Base-by-base conservation (phyloP, 805 yeast species). In the Myxozyma vanderwaltii region DNA sequence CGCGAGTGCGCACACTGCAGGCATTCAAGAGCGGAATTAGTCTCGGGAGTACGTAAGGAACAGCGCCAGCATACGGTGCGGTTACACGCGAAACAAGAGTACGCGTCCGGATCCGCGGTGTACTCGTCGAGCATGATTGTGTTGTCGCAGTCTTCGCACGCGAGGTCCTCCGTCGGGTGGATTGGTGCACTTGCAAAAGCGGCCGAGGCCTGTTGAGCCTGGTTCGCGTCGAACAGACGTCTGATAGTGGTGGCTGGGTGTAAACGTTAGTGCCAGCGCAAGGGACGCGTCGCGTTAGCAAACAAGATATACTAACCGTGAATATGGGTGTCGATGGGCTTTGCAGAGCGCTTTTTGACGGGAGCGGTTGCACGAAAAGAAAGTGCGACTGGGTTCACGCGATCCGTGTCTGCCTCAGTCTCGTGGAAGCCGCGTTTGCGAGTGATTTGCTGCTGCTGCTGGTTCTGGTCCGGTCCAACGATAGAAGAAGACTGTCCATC, bases 371-470 rank as follows among this genome's bases (percentile, higher is more conserved):
- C 48, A 15, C 48, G 53, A 23, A 24, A 17, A 6, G 51, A 13
- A 27, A 40, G 31, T 19, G 49, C 38, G 38, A 10, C 39, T 17
- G 50, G 33, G 17, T 29, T 24, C 19, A 29, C 29, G 48, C 46
- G 48, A 24, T 40, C 46, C 13, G 23, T 6, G 23, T 21, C 29
- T 19, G 41, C 50, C 36, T 41, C 47, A 21, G 45, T 17, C 39
- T 44, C 56, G 41, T 51, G 47, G 24, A 81, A 75, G 0, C 84
- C 73, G 47, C 83, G 75, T 63, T 81, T 57, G 48, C 81, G 75
- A 19, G 52, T 36, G 81, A 73, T 31, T 27, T 36, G 54, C 39
- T 38, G 54, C 46, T 38, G 46, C 26, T 49, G 45, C 26, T 8
- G 40, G 21, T 47, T 41, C 33, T 21, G 43, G 31, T 21, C 51